Evolutionary conservation across 176 grass and related monocot species (phyloP).

Genomic region (Tuctoria greenei): DNA sequence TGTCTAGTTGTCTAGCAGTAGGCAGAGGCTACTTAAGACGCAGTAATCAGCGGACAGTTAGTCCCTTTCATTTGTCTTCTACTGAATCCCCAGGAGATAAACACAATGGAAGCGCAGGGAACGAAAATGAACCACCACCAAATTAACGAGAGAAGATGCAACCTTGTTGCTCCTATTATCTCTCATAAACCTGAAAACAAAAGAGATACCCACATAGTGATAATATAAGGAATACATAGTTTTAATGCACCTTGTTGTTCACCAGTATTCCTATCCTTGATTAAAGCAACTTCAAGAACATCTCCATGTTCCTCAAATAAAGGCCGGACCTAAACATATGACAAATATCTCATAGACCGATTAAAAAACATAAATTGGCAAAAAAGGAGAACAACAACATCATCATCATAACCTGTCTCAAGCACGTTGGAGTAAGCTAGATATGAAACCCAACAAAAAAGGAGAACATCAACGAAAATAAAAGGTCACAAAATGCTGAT

Average conservation of each 20-base stretch:
- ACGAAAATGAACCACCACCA: slow-evolving; percentile 56
- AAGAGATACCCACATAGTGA: slow-evolving; percentile 43
- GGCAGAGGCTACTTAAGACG: no score
- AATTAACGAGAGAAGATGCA: slow-evolving; percentile 71
- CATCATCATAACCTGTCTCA: no score
- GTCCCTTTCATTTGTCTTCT: slow-evolving; percentile 64
- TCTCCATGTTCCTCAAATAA: slow-evolving; percentile 96
- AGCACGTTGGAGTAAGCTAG: no score
- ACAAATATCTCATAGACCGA: slow-evolving; percentile 29
- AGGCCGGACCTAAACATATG: slow-evolving; percentile 61
- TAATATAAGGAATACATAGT: slow-evolving; percentile 43
- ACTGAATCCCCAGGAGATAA: slow-evolving; percentile 47
- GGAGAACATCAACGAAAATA: slow-evolving; percentile 10
- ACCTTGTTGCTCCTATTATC: slow-evolving; percentile 72
- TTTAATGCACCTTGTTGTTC: slow-evolving; percentile 83
- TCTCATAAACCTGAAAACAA: slow-evolving; percentile 88
- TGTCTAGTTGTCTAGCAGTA: no score
- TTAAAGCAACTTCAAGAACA: slow-evolving; percentile 98
- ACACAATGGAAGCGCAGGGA: slow-evolving; percentile 60
- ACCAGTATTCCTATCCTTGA: slow-evolving; percentile 94
- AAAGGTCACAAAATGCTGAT: neutral
- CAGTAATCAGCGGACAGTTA: no score
- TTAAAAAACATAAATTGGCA: neutral
- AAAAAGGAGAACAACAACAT: slow-evolving; percentile 1
- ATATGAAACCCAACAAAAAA: no score